phyloP scores from a whole-genome alignment of 768 basidiomycete species.

The Mycena chlorophos region DNA sequence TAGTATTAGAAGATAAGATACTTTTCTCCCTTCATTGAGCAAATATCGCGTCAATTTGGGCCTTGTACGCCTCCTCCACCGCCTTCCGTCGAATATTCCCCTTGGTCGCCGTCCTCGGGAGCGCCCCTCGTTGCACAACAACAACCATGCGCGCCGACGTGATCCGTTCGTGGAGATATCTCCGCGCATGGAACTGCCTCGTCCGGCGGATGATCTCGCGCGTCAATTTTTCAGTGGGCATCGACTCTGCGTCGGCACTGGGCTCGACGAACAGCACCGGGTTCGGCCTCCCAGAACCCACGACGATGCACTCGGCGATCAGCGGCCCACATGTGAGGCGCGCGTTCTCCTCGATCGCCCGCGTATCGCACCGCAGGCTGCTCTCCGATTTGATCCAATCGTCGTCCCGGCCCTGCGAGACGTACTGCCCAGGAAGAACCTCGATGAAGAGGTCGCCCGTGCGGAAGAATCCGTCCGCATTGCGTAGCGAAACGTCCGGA shows the following conservation, averaged over 20 bases:
- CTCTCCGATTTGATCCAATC: constrained; percentile 87
- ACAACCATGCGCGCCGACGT: constrained; percentile 63
- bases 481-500: constrained; percentile 57
- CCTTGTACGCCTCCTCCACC: constrained; percentile 65
- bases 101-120: constrained; percentile 79
- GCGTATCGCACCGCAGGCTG: constrained; percentile 77
- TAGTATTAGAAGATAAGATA: background rate
- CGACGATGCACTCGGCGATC: constrained; percentile 74
- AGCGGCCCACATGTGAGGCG: constrained; percentile 63
- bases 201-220: constrained; percentile 73
- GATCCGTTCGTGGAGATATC: constrained; percentile 81
- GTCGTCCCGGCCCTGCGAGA: constrained; percentile 72
- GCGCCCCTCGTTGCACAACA: constrained; percentile 61
- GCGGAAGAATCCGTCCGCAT: constrained; percentile 70
- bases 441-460: constrained; percentile 83
- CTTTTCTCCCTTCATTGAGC: background rate
- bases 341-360: constrained; percentile 77
- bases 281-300: constrained; percentile 73
- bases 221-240: constrained; percentile 60
- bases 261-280: constrained; percentile 78
- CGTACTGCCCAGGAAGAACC: constrained; percentile 54
- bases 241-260: constrained; percentile 32
- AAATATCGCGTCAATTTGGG: constrained; percentile 58
- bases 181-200: constrained; percentile 68
- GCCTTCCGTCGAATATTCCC: constrained; percentile 79